Evolutionary conservation across 257 asterid species (phyloP).

Genomic region (Capsicum pubescens): DNA sequence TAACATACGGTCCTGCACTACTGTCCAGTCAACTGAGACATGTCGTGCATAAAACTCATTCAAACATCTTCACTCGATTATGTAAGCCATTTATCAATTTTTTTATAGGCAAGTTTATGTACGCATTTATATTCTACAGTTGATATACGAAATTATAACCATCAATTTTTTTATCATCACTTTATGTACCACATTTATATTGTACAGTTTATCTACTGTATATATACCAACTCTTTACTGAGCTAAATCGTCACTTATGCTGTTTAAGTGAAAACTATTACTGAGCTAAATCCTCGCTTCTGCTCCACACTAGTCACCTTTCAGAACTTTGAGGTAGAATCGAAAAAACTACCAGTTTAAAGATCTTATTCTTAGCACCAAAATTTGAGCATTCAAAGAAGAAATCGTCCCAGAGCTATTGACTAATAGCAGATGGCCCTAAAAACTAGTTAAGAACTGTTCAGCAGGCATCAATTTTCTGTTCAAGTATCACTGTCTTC

Average conservation of each 20-base stretch:
- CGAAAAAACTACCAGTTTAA: not conserved
- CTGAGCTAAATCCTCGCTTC: not conserved
- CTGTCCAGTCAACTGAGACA: not conserved
- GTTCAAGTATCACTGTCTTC: slow-evolving; percentile 8
- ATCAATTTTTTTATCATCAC: not conserved
- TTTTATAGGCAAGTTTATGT: not conserved
- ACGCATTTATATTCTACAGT: not conserved
- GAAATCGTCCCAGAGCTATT: not conserved
- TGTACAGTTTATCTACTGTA: not conserved
- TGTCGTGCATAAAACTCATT: slow-evolving; percentile 9
- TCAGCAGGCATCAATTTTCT: not conserved
- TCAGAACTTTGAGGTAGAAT: not conserved
- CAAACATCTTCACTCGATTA: not conserved
- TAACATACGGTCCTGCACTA: not conserved
- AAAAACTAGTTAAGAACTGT: not conserved
- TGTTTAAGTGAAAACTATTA: not conserved
- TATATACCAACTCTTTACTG: slow-evolving; percentile 1
- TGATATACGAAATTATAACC: slow-evolving; percentile 12
- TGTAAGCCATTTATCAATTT: not conserved
- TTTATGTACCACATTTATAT: not conserved
- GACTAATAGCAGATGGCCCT: not conserved
- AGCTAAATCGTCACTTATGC: not conserved
- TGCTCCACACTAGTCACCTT: not conserved
- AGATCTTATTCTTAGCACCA: not conserved
- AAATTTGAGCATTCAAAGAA: slow-evolving; percentile 4